Conservation (phyloP, 2,329 filamentous ascomycete genomes). For the Samsoniella hepiali region DNA sequence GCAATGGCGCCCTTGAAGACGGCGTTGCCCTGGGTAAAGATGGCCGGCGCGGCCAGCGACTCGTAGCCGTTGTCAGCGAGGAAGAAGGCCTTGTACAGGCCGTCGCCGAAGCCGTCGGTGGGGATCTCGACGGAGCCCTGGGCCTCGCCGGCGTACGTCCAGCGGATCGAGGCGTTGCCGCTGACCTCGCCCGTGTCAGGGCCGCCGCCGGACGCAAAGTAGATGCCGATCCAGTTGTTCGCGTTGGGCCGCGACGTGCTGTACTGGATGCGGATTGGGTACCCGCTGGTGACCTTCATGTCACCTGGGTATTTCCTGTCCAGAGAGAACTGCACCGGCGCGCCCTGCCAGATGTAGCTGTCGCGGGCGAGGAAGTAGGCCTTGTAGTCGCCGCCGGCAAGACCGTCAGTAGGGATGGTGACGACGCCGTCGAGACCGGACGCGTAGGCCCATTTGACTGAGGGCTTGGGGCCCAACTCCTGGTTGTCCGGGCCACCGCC, state of each 20-base stretch:
- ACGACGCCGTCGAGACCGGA: conserved; percentile 3
- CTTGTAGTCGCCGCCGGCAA: conserved; percentile 15
- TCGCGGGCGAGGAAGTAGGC: conserved; percentile 15
- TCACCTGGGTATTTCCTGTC: not conserved
- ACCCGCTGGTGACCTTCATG: not conserved
- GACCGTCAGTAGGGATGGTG: conserved; percentile 9
- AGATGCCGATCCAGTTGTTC: conserved; percentile 18
- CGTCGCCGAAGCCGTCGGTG: conserved; percentile 12
- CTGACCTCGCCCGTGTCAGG: not conserved
- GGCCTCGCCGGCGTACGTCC: conserved; percentile 9
- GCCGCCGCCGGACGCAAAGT: conserved; percentile 16
- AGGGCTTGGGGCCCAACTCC: not conserved
- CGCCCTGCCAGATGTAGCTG: conserved; percentile 11
- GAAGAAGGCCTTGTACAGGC: conserved; percentile 17
- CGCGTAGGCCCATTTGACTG: conserved; percentile 13
- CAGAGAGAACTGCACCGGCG: conserved; percentile 7
- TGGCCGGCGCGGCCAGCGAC: conserved; percentile 1
- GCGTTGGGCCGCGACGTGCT: conserved; percentile 1
- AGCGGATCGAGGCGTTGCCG: not conserved
- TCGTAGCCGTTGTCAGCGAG: conserved; percentile 10
- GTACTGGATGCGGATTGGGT: conserved; percentile 16
- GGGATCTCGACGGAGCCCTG: conserved; percentile 1
- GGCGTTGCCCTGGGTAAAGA: conserved; percentile 14
- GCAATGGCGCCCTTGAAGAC: conserved; percentile 7
- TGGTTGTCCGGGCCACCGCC: conserved; percentile 17